Base-by-base conservation (phyloP, 371 early-diverging fungal genomes). In the Quaeritorhiza haematococci region DNA sequence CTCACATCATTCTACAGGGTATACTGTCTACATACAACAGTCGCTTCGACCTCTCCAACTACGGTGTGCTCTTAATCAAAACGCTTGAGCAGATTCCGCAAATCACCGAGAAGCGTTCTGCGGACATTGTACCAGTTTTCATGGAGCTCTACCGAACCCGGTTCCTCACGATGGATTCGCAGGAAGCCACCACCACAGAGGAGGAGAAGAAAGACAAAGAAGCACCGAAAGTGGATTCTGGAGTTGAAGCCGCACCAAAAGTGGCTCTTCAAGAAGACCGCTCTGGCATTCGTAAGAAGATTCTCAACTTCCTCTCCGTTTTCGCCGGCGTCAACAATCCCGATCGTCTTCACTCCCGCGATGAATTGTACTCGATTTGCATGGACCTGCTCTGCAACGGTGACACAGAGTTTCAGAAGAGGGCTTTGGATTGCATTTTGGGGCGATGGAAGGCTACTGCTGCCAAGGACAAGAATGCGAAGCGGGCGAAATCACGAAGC, bases 371-470 rank as follows among this genome's bases (percentile, higher is more conserved):
- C 55, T 63, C 63, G 10, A 69, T 83, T 17, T 89, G 84, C 54
- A 66, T 91, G 63, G 77, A 82, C 15, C 68, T 96, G 42, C 76
- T 98, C 33, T 71, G 84, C 17, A 87, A 84, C 27, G 91, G 90
- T 56, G 95, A 95, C 65, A 67, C 71, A 10, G 76, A 81, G 34
- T 56, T 93, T 2, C 98, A 98, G 73, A 63, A 74, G 23, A 68
- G 79, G 3, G 90, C 93, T 3, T 73, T 96, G 5, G 88, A 88
- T 49, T 92, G 93, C 63, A 28, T 96, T 30, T 73, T 87, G 33
- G 78, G 87, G 0, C n/a, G n/a, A n/a, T 96, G 91, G 89, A 85
- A 84, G 56, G 71, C 80, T 32, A n/a, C n/a, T n/a, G n/a, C n/a
- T n/a, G n/a, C n/a, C n/a, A n/a, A n/a, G n/a, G n/a, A n/a, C n/a